Percentiles rank a stretch among this genome's conserved stretches.
Evolutionary conservation across 257 asterid genomes (phyloP).

Genomic region (Solanum medicagineum): DNA sequence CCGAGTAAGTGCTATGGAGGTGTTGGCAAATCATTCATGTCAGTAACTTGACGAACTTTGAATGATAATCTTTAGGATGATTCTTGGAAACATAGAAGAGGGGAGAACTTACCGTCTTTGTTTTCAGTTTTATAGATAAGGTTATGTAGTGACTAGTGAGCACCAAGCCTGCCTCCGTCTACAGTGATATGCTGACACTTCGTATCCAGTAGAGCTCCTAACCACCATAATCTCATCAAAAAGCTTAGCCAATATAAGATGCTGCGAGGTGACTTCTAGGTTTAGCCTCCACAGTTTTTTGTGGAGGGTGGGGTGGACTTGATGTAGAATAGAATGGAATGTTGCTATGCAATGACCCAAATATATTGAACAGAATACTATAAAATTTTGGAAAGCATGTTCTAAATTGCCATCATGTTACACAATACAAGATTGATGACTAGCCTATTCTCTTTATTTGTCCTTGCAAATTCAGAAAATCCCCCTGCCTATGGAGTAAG

Average conservation of each 20-base stretch:
- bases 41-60: not conserved
- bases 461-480: not conserved
- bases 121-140: not conserved
- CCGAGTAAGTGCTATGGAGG: not conserved
- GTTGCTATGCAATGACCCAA: not conserved
- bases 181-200: not conserved
- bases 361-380: not conserved
- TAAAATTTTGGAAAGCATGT: not conserved
- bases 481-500: not conserved
- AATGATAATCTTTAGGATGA: not conserved
- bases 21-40: not conserved
- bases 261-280: not conserved
- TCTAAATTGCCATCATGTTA: not conserved
- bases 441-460: not conserved
- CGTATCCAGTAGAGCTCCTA: not conserved
- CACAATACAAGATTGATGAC: not conserved
- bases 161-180: not conserved
- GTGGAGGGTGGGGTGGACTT: not conserved
- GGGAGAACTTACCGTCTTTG: not conserved
- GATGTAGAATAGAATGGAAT: not conserved
- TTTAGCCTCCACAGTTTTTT: not conserved
- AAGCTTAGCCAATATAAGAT: not conserved
- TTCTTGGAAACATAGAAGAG: not conserved
- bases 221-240: not conserved
- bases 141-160: not conserved